Percentiles rank a stretch among this genome's conserved stretches.
Conservation (phyloP, 164 flowering plant species). For the Nelumbo lutea region DNA sequence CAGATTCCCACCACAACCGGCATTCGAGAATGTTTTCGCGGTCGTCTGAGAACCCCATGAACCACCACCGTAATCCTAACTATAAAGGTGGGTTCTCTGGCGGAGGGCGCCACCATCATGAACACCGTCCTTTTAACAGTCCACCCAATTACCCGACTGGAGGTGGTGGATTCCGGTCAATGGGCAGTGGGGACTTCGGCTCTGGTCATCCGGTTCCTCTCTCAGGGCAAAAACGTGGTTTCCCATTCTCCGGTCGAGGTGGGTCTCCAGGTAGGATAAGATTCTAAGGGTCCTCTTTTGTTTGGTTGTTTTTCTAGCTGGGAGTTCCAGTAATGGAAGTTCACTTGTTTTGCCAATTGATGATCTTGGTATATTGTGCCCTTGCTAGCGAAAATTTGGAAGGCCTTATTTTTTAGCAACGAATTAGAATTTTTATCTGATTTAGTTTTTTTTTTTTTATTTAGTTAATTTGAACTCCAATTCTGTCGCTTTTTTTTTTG, state of each 20-base stretch:
- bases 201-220: slow-evolving; percentile 22
- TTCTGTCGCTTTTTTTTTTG: neutral
- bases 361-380: neutral
- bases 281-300: neutral
- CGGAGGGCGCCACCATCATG: slow-evolving; percentile 5
- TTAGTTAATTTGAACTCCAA: too few relatives aligned
- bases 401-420: neutral
- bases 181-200: slow-evolving; percentile 15
- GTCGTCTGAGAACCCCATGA: slow-evolving; percentile 3
- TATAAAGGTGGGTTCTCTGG: slow-evolving; percentile 26
- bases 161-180: slow-evolving; percentile 18
- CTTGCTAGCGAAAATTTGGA: neutral
- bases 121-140: slow-evolving; percentile 31
- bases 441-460: neutral
- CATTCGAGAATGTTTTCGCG: slow-evolving; percentile 16
- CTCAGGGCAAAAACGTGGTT: slow-evolving; percentile 69
- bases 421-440: too few relatives aligned
- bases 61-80: slow-evolving; percentile 29
- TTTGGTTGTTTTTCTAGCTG: neutral
- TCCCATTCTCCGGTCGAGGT: slow-evolving; percentile 42
- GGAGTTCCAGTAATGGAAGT: neutral
- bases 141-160: slow-evolving; percentile 30
- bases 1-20: slow-evolving; percentile 2
- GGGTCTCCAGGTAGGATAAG: slow-evolving; percentile 41
- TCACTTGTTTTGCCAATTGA: neutral